phyloP scores from a whole-genome alignment of 352 stramenopile species.

The Hyaloperonospora arabidopsidis region DNA sequence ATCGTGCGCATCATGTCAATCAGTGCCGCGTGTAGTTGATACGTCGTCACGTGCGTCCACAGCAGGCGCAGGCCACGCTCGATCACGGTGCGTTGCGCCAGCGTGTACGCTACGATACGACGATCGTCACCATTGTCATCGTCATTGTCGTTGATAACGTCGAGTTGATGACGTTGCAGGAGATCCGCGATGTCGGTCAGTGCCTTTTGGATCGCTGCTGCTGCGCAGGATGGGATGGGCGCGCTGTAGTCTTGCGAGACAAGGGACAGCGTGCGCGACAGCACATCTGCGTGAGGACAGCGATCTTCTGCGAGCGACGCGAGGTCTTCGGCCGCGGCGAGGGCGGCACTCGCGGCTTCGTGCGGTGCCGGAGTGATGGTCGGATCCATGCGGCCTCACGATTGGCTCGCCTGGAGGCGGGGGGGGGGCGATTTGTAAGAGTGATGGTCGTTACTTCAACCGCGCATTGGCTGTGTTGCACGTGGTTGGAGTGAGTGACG shows the following conservation, averaged over 20 bases:
- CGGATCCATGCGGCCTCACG: slow-evolving; percentile 13
- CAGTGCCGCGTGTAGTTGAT: slow-evolving; percentile 50
- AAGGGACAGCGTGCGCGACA: slow-evolving; percentile 29
- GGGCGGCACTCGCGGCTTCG: slow-evolving; percentile 20
- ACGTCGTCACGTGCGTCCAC: slow-evolving; percentile 55
- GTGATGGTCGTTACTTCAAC: too few relatives aligned
- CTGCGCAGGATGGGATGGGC: slow-evolving; percentile 33
- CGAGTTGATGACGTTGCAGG: slow-evolving; percentile 39
- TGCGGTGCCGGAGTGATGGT: slow-evolving; percentile 17
- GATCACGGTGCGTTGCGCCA: slow-evolving; percentile 27
- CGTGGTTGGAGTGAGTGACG: too few relatives aligned
- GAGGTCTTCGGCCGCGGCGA: slow-evolving; percentile 19
- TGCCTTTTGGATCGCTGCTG: slow-evolving; percentile 31
- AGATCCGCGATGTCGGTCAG: slow-evolving; percentile 32
- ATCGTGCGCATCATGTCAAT: slow-evolving; percentile 53
- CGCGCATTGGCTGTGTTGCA: neutral
- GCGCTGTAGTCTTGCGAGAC: slow-evolving; percentile 45
- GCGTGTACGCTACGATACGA: slow-evolving; percentile 11
- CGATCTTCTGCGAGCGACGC: slow-evolving; percentile 13
- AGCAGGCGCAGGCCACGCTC: slow-evolving; percentile 35
- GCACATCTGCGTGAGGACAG: slow-evolving; percentile 29
- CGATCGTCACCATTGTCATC: too few relatives aligned
- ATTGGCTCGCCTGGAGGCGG: too few relatives aligned
- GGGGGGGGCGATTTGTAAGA: too few relatives aligned
- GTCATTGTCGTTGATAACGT: slow-evolving; percentile 9